A percentile compares a stretch with the other conserved stretches of the same genome.
Conservation (phyloP, 2,329 filamentous ascomycete genomes). For the Diaporthe sp. region DNA sequence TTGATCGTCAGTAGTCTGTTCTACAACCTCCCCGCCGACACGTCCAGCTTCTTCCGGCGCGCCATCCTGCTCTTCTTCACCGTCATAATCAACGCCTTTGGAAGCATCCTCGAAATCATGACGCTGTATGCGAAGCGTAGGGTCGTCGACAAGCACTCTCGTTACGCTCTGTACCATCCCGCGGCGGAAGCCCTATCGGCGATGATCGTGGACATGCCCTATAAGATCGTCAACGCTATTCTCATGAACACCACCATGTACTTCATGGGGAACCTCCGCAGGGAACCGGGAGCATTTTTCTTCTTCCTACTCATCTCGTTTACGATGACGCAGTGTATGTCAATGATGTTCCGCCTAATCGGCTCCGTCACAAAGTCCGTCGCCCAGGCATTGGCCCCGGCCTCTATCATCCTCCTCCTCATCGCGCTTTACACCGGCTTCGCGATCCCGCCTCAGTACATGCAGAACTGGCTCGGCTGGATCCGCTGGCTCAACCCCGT, state of each 20-base stretch:
- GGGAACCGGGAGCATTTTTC: constrained; percentile 84
- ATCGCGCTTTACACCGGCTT: constrained; percentile 82
- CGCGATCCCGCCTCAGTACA: constrained; percentile 74
- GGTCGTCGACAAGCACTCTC: constrained; percentile 90
- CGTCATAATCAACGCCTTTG: constrained; percentile 87
- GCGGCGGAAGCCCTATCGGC: constrained; percentile 88
- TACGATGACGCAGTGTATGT: constrained; percentile 81
- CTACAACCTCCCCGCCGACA: constrained; percentile 77
- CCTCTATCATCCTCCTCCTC: constrained; percentile 72
- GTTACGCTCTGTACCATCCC: constrained; percentile 91
- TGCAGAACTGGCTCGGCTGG: constrained; percentile 86
- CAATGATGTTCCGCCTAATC: constrained; percentile 87
- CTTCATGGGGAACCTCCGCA: constrained; percentile 86
- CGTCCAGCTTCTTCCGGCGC: constrained; percentile 81
- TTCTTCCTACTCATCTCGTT: constrained; percentile 86
- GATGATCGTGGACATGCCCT: constrained; percentile 88
- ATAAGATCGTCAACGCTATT: constrained; percentile 82
- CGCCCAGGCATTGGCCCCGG: constrained; percentile 73
- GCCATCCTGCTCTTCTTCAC: constrained; percentile 89
- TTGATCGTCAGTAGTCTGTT: constrained; percentile 86
- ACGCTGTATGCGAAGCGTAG: constrained; percentile 90
- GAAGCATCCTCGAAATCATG: constrained; percentile 84
- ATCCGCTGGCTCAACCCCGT: constrained; percentile 86
- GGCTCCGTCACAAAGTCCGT: constrained; percentile 80
- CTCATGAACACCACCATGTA: constrained; percentile 86